Evolutionary conservation across 2,329 filamentous ascomycete genomes (phyloP).

Genomic region (Trichoderma citrinoviride): DNA sequence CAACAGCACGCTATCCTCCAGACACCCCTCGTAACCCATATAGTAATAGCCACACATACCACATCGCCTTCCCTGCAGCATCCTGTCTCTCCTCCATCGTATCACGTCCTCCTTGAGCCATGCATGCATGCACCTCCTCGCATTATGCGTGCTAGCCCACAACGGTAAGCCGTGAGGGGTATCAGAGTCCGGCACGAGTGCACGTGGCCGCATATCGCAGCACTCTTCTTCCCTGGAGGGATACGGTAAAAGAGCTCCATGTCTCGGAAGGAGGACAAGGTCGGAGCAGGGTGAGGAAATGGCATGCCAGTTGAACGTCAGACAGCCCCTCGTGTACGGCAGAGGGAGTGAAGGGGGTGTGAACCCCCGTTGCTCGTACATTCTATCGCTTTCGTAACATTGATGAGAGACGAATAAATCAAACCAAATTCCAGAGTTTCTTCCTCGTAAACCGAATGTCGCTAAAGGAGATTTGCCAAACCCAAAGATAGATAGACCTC

Average conservation of each 20-base stretch:
- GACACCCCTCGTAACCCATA: neutral
- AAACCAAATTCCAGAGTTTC: slow-evolving; percentile 20
- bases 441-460: slow-evolving; percentile 29
- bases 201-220: slow-evolving; percentile 11
- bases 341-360: slow-evolving; percentile 30
- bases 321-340: slow-evolving; percentile 31
- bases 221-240: slow-evolving; percentile 4
- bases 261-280: slow-evolving; percentile 8
- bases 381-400: slow-evolving; percentile 36
- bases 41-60: neutral
- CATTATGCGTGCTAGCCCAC: slow-evolving; percentile 18
- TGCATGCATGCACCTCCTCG: slow-evolving; percentile 16
- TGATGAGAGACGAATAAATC: slow-evolving; percentile 20
- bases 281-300: slow-evolving; percentile 23
- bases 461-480: neutral
- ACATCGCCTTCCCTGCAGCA: slow-evolving; percentile 10
- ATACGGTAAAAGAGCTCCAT: slow-evolving; percentile 24
- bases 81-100: slow-evolving; percentile 5
- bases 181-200: slow-evolving; percentile 14
- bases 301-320: slow-evolving; percentile 31
- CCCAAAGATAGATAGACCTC: neutral
- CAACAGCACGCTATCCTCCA: slow-evolving; percentile 17
- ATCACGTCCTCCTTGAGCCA: slow-evolving; percentile 15
- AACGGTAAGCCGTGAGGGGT: slow-evolving; percentile 17
- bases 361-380: slow-evolving; percentile 40